These are phyloP conservation scores for Phalaenopsis aphrodite DNA, from an alignment of 106 monocot species.

Conservation along the genomic window DNA sequence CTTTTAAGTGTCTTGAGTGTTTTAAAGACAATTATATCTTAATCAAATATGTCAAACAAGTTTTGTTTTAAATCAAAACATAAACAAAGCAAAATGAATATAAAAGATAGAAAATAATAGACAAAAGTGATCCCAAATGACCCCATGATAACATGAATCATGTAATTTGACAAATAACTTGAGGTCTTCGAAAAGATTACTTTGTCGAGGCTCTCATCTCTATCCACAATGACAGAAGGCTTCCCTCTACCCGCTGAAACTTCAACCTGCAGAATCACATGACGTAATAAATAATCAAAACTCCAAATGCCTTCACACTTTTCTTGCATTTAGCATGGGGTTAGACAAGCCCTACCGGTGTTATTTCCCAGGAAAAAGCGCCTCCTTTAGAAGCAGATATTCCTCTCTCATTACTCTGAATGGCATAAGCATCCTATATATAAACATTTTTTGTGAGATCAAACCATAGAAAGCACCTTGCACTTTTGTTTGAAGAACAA, in stretches of 20 bases:
- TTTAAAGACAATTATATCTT: no score
- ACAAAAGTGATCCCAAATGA: background rate
- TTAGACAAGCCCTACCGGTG: slow-evolving; percentile 40
- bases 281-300: background rate
- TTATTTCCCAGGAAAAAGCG: slow-evolving; percentile 89
- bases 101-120: no score
- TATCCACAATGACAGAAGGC: slow-evolving; percentile 61
- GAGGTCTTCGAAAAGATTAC: slow-evolving; percentile 19
- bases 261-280: slow-evolving; percentile 54
- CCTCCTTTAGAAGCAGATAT: slow-evolving; percentile 69
- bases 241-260: slow-evolving; percentile 79
- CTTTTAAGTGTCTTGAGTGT: no score
- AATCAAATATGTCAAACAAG: no score
- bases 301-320: background rate
- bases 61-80: no score
- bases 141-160: background rate
- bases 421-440: slow-evolving; percentile 70
- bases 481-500: background rate
- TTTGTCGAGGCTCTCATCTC: slow-evolving; percentile 77
- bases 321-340: background rate
- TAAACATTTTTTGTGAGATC: background rate
- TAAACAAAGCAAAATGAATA: no score
- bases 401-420: slow-evolving; percentile 91
- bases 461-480: background rate
- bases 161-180: background rate